Evolutionary conservation across 2,329 filamentous ascomycete genomes (phyloP), one percentile per base, ranked within the genome.

Genomic region (Fusarium napiforme): DNA sequence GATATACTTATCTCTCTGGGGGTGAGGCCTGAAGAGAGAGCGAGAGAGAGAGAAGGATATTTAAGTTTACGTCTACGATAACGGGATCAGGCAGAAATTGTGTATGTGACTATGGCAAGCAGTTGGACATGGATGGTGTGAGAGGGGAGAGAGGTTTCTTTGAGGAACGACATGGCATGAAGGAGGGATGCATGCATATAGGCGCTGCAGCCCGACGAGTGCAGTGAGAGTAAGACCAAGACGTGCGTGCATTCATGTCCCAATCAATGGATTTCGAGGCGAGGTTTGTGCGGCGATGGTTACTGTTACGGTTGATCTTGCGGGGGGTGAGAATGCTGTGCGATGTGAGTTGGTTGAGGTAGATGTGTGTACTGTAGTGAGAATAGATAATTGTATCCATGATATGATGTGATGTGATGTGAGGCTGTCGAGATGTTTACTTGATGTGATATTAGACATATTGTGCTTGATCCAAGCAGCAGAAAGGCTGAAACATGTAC

Each of bases 201-300:
- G 72, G 71, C 70, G 64, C 69, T 77, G 73, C 75, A 75, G 65
- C 69, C 58, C 55, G 59, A 64, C 69, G 50, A 71, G 52, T 58
- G 69, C 16, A 57, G 57, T 63, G 62, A 58, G 40, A 40, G 64
- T 64, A 56, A 66, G 45, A 47, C 42, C 16, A 45, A 45, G 72
- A 60, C 57, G 65, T 66, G 64, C 57, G 67, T 68, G 63, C 45
- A 62, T 42, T 42, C 40, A 61, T 59, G 61, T 74, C 65, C 75
- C 75, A 77, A 77, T 74, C 75, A 75, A 57, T 46, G 26, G 39
- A 50, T 32, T 60, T 34, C 40, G 70, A 75, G 75, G 75, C 75
- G 75, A 72, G 40, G 23, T 50, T 69, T 57, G 64, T 61, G 39
- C 36, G n/a, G 57, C 45, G 32, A 45, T 53, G 39, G 32, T n/a